Evolutionary conservation across 2,329 filamentous ascomycete species (phyloP).

Genomic region (Calonectria pauciramosa): DNA sequence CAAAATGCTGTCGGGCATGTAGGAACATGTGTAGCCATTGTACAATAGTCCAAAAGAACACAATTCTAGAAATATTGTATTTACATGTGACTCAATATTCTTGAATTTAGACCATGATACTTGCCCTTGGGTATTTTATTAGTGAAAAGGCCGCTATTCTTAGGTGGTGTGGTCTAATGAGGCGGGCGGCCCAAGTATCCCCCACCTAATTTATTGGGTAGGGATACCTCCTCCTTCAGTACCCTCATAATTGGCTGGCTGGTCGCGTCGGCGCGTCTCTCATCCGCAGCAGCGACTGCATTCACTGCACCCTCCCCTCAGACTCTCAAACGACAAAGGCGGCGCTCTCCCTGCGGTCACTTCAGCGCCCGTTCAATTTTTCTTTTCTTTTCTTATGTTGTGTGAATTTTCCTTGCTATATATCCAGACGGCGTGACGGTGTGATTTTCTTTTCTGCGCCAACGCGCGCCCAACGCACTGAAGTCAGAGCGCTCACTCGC

Average conservation of each 20-base stretch:
- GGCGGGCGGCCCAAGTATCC: slow-evolving; percentile 21
- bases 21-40: slow-evolving; percentile 45
- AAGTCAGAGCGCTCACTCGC: slow-evolving; percentile 2
- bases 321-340: neutral
- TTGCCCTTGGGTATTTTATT: neutral
- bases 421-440: neutral
- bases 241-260: slow-evolving; percentile 5
- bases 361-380: neutral
- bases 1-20: slow-evolving; percentile 32
- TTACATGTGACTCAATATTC: neutral
- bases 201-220: slow-evolving; percentile 9
- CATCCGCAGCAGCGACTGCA: slow-evolving; percentile 14
- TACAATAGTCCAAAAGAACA: slow-evolving; percentile 36
- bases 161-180: neutral
- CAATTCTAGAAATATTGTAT: slow-evolving; percentile 27
- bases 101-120: neutral
- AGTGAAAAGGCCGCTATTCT: neutral
- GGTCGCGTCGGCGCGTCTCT: slow-evolving; percentile 41
- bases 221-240: slow-evolving; percentile 26
- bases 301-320: neutral
- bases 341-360: neutral
- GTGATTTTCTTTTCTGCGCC: neutral
- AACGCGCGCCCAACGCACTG: neutral
- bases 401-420: neutral
- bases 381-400: neutral